A percentile compares a stretch with the other conserved stretches of the same genome.
Conservation (phyloP, 306 rosid species). For the Morella rubra region DNA sequence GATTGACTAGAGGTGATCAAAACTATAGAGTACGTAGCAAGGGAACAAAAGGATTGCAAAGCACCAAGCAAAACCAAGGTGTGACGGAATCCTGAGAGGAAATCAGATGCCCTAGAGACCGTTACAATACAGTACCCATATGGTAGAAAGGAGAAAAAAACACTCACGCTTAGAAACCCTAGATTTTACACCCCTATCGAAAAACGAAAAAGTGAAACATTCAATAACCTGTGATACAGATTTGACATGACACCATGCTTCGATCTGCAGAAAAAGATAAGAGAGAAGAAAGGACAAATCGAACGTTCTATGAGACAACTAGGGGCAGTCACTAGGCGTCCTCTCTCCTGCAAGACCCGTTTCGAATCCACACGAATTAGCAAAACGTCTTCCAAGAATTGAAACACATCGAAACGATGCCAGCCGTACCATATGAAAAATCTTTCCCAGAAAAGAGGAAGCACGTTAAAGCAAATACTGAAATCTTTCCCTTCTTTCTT, state of each 20-base stretch:
- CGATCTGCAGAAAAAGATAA: neutral
- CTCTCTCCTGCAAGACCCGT: neutral
- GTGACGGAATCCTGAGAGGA: neutral
- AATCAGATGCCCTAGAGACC: neutral
- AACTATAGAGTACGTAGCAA: neutral
- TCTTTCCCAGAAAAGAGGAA: neutral
- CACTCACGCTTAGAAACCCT: slow-evolving; percentile 2
- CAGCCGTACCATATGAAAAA: no score
- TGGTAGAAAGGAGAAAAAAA: neutral
- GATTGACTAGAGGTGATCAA: neutral
- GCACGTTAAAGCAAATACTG: neutral
- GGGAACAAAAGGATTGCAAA: neutral
- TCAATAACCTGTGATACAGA: neutral
- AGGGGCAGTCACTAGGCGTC: neutral
- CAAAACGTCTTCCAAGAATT: neutral
- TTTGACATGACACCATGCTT: neutral
- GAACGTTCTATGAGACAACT: neutral
- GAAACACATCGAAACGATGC: no score
- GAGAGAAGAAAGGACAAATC: neutral
- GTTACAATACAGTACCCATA: neutral
- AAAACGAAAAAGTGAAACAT: neutral
- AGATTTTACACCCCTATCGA: neutral
- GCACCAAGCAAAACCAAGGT: neutral
- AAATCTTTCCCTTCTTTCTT: neutral
- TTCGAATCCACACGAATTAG: neutral